Evolutionary conservation across 495 filamentous ascomycete genomes (phyloP).

Genomic region (Filosporella fistucella): DNA sequence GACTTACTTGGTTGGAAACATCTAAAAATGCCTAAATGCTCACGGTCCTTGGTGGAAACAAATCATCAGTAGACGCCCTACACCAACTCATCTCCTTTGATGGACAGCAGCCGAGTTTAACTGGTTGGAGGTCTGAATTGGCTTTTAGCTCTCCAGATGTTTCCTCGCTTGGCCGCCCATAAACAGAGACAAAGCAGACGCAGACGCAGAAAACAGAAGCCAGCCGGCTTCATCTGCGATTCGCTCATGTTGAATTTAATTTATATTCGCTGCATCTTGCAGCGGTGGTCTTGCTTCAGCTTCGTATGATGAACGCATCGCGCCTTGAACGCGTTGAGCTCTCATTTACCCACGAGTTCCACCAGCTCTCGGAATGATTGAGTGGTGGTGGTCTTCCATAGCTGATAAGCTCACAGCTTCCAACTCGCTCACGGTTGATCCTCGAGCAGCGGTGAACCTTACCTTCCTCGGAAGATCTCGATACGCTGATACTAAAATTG

Average conservation of each 20-base stretch:
- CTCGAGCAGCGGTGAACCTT: neutral
- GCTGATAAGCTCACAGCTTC: slow-evolving; percentile 12
- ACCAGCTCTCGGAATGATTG: too few relatives aligned
- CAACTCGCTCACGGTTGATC: slow-evolving; percentile 12
- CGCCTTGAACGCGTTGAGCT: slow-evolving; percentile 11
- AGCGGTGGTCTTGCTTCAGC: neutral
- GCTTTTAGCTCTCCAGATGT: too few relatives aligned
- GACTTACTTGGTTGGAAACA: slow-evolving; percentile 4
- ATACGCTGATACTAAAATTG: neutral
- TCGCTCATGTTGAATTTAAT: neutral
- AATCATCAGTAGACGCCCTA: slow-evolving; percentile 19
- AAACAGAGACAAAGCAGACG: too few relatives aligned
- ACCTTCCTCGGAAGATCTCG: neutral
- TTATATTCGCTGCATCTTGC: neutral
- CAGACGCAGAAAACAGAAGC: too few relatives aligned
- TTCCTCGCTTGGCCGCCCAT: too few relatives aligned
- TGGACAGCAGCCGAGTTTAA: neutral
- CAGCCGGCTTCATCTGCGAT: neutral
- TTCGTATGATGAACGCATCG: neutral
- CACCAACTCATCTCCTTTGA: too few relatives aligned
- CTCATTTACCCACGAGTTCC: neutral
- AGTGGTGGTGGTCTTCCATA: too few relatives aligned
- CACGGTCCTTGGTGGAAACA: neutral
- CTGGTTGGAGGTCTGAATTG: neutral
- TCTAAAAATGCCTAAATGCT: slow-evolving; percentile 7